Evolutionary conservation across 257 asterid genomes (phyloP).

Genomic region (Cordia subcordata): DNA sequence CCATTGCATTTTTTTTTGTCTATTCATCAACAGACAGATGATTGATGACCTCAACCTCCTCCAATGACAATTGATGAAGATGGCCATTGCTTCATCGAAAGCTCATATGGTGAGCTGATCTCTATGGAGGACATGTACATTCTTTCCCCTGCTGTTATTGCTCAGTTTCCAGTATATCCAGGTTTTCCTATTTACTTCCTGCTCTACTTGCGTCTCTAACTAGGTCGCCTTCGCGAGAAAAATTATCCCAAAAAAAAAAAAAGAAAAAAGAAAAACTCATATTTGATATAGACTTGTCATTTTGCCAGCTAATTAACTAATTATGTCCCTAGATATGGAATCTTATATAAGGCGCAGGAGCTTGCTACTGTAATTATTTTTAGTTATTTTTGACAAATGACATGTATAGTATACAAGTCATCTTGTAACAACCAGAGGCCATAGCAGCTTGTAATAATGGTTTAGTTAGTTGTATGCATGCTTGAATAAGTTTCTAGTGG

Average conservation of each 20-base stretch:
- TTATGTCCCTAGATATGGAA: background rate
- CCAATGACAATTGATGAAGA: no score
- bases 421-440: background rate
- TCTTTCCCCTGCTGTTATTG: no score
- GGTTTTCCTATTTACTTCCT: no score
- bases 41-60: background rate
- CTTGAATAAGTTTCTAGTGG: background rate
- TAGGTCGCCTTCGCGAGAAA: background rate
- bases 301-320: no score
- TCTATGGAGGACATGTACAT: no score
- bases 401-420: background rate
- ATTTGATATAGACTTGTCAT: no score
- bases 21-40: background rate
- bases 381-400: background rate
- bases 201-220: background rate
- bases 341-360: background rate
- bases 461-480: no score
- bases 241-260: background rate
- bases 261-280: no score
- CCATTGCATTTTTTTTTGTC: background rate
- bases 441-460: background rate
- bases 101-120: no score
- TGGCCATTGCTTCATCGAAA: no score
- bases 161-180: no score
- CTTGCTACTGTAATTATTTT: background rate